phyloP scores from a whole-genome alignment of 306 rosid species.

The Coriaria nepalensis region DNA sequence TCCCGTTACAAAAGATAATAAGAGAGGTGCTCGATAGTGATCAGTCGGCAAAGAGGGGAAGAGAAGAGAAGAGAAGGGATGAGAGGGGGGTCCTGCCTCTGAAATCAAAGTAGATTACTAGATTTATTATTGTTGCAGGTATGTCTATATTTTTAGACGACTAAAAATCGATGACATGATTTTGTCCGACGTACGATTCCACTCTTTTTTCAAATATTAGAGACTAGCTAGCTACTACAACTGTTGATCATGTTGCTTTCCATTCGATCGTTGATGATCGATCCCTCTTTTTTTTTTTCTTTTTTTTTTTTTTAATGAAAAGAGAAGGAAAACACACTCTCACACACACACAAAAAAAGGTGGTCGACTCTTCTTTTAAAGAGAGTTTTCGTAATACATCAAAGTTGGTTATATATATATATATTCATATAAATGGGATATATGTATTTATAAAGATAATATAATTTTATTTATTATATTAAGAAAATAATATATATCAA shows the following conservation, averaged over 20 bases:
- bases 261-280: constrained; percentile 28
- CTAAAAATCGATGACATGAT: constrained; percentile 35
- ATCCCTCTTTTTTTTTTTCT: constrained; percentile 19
- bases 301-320: constrained; percentile 20
- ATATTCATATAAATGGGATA: too few relatives aligned
- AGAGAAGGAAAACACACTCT: constrained; percentile 27
- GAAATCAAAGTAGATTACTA: constrained; percentile 41
- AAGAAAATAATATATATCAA: too few relatives aligned
- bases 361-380: constrained; percentile 57
- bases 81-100: constrained; percentile 36
- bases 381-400: constrained; percentile 8
- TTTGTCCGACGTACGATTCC: constrained; percentile 35
- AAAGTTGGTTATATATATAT: too few relatives aligned
- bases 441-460: too few relatives aligned
- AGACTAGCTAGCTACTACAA: too few relatives aligned
- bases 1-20: not conserved
- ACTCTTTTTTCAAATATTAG: constrained; percentile 19
- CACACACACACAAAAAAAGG: constrained; percentile 6
- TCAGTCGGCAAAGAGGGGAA: not conserved
- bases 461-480: too few relatives aligned
- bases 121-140: constrained; percentile 29
- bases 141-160: constrained; percentile 38
- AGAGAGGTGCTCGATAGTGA: too few relatives aligned
- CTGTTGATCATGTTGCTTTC: constrained; percentile 15
- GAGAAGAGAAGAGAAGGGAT: constrained; percentile 11